Base-by-base conservation (phyloP, 1,284 basidiomycete species). In the Anthracocystis setariae region DNA sequence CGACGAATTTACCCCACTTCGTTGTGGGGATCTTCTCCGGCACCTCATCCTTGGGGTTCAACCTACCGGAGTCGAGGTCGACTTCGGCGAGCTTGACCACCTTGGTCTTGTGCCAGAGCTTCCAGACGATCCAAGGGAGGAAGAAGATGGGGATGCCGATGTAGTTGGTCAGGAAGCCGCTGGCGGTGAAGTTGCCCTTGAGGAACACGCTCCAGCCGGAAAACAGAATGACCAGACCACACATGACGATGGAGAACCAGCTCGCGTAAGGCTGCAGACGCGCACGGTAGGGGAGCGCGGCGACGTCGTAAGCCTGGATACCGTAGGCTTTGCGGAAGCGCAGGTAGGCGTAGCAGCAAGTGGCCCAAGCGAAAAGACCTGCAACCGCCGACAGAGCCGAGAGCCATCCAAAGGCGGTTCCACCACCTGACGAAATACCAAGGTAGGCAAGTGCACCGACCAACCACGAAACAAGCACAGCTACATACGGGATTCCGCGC, bases 291-390 rank as follows among this genome's bases (percentile, higher is more conserved):
- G 81, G 86, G 10, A 82, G 52, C 2, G 27, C 46, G 42, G 81
- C 84, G 68, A 89, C 86, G 75, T 87, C 85, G 69, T 88, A 83
- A 17, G 88, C 88, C 75, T 90, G 90, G n/a, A 76, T 82, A 73
- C 85, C 85, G 79, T 87, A 83, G 17, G 88, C 90, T 66, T 87
- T 86, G 61, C 88, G 88, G 87, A 92, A 93, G 82, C 87, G 88
- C 51, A 92, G 80, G 84, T 91, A 92, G 5, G 90, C 89, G 44
- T 90, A 62, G 77, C 89, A 88, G 83, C 92, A 91, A 46, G 87
- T 91, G 75, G 90, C 90, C 93, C 93, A 95, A 10, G 91, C 91
- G 84, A 92, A 86, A 46, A 91, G 81, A 42, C 90, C 90, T 8
- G 87, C 86, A 20, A 88, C 88, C 9, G 89, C 88, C 7, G 86